Conservation (phyloP, 2,329 filamentous ascomycete species). For the Sphaceloma murrayae region DNA sequence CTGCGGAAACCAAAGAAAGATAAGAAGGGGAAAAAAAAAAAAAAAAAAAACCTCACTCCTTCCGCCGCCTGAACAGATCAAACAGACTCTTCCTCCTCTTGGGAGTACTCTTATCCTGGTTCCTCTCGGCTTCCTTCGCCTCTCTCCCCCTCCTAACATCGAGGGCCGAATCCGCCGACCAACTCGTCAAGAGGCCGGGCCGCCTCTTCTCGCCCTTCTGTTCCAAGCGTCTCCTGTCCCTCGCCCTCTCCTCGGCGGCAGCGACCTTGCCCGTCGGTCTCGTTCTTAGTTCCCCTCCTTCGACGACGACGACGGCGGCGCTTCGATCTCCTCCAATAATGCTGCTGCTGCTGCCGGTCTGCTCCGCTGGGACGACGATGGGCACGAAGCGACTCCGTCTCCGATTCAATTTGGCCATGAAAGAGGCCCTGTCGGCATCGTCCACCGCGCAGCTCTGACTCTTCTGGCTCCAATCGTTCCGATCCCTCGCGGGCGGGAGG, state of each 20-base stretch:
- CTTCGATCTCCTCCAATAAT: no score
- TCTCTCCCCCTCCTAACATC: neutral
- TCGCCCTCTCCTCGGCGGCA: no score
- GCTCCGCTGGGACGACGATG: no score
- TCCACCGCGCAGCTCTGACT: conserved; percentile 12
- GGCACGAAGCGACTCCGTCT: neutral
- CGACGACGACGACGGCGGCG: no score
- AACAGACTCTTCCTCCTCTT: conserved; percentile 13
- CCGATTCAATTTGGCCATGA: neutral
- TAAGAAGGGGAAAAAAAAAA: neutral
- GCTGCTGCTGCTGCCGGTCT: no score
- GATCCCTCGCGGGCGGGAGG: conserved; percentile 10
- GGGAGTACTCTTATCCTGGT: neutral
- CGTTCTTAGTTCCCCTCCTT: no score
- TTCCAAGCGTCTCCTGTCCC: no score
- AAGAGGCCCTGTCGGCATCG: conserved; percentile 2
- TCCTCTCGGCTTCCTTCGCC: neutral
- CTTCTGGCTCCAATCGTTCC: conserved; percentile 18
- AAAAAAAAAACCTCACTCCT: neutral
- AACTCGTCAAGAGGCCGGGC: neutral
- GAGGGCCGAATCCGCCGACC: conserved; percentile 8
- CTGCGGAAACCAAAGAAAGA: no score
- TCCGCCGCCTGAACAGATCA: conserved; percentile 12
- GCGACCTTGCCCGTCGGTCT: no score
- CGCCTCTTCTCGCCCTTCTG: neutral